Base-by-base conservation (phyloP, 257 asterid genomes). In the Ballota nigra region DNA sequence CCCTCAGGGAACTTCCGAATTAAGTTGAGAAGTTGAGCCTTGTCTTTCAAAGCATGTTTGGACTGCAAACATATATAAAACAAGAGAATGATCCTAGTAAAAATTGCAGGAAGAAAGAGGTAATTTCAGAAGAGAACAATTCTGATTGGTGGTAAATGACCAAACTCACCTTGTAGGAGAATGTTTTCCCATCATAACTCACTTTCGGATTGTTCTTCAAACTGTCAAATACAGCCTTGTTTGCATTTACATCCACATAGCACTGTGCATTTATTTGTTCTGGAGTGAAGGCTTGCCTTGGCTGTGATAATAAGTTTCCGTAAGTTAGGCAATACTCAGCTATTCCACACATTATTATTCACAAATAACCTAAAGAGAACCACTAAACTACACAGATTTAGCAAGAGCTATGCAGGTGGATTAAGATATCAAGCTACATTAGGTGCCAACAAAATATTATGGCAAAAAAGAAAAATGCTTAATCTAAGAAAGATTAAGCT, bases 151-250 rank as follows among this genome's bases (percentile, higher is more conserved):
- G 5, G 63, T 53, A 19, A 61, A 70, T 36, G 49, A 65, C 62
- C 29, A 49, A 73, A 59, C 68, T 72, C 86, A 92, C 98, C 98
- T 89, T 92, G 80, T 92, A 92, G 23, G 91, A 85, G 83, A 92
- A 89, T 15, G 76, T 80, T 43, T 69, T 80, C 66, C 96, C 97
- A 67, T 92, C 95, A 79, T 85, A 92, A 19, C 76, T 51, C 82
- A 89, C 92, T 85, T 89, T 89, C 3, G 84, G 89, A 56, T 92
- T 92, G 76, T 88, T 83, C 82, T 87, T 86, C 76, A 90, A 83
- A 83, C 97, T 86, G 80, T 92, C 95, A 78, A 90, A 90, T 20
- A 92, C 97, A 45, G 91, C 78, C 75, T 90, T 92, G 77, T 90
- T 92, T 57, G 92, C 86, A 80, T 77, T 86, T 26, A 81, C 72